These are phyloP conservation scores for Dendrobium catenatum DNA, from an alignment of 106 monocot species.

Conservation along the genomic window DNA sequence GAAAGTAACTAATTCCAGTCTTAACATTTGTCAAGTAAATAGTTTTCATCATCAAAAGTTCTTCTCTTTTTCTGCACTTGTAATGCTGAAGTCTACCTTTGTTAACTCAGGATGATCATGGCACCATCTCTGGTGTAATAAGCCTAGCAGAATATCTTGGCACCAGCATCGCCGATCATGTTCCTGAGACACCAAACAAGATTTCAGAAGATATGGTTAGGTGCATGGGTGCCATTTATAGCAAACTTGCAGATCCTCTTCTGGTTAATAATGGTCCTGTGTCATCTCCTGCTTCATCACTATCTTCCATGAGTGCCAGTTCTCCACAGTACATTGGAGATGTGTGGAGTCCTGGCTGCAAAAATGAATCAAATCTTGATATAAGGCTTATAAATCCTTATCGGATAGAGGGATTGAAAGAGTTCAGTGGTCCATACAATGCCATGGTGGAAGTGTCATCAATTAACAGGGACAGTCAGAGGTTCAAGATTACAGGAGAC, in stretches of 20 bases:
- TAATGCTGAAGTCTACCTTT: not conserved
- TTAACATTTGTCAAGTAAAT: not conserved
- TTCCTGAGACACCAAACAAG: slow-evolving; percentile 70
- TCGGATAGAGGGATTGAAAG: slow-evolving; percentile 75
- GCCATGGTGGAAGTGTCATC: slow-evolving; percentile 78
- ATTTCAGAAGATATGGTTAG: slow-evolving; percentile 74
- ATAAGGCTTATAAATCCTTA: slow-evolving; percentile 75
- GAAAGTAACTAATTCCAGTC: slow-evolving; percentile 31
- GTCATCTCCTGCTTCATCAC: slow-evolving; percentile 67
- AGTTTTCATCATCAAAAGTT: not conserved
- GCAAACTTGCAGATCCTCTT: slow-evolving; percentile 68
- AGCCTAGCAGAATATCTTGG: slow-evolving; percentile 90
- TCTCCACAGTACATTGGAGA: slow-evolving; percentile 70
- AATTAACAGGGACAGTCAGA: slow-evolving; percentile 36
- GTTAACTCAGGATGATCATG: slow-evolving; percentile 36
- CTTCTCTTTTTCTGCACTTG: not conserved
- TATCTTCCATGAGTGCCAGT: slow-evolving; percentile 64
- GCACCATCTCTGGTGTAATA: slow-evolving; percentile 37
- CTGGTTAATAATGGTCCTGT: slow-evolving; percentile 27
- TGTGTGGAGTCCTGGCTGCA: slow-evolving; percentile 57
- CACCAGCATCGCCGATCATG: slow-evolving; percentile 59
- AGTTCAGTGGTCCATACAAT: slow-evolving; percentile 87
- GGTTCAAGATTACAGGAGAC: slow-evolving; percentile 40
- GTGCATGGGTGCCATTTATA: slow-evolving; percentile 76
- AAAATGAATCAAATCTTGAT: slow-evolving; percentile 46